phyloP scores from a whole-genome alignment of 495 filamentous ascomycete species.

The Haplographium delicatum region DNA sequence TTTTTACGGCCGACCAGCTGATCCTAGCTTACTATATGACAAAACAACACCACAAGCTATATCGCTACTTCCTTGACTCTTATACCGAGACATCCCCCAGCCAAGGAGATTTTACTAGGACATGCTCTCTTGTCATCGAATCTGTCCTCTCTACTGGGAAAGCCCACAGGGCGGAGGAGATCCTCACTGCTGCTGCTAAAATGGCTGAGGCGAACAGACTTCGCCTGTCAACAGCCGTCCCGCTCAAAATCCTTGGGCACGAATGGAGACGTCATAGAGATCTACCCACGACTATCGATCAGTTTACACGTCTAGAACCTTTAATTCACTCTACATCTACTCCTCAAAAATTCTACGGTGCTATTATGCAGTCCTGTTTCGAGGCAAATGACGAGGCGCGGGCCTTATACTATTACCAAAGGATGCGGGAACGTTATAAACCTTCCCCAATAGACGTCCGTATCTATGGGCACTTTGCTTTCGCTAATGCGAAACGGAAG shows the following conservation, averaged over 20 bases:
- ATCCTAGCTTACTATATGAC: slow-evolving; percentile 22
- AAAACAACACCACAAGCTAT: slow-evolving; percentile 28
- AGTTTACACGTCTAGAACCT: slow-evolving; percentile 19
- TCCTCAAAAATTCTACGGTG: slow-evolving; percentile 18
- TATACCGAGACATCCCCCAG: slow-evolving; percentile 28
- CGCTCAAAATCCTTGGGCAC: slow-evolving; percentile 18
- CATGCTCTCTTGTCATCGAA: slow-evolving; percentile 11
- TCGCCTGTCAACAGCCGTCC: slow-evolving; percentile 8
- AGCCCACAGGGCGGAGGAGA: slow-evolving; percentile 10
- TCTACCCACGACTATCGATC: slow-evolving; percentile 9
- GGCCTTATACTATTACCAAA: slow-evolving; percentile 12
- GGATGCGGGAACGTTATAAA: not conserved
- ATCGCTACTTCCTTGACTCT: slow-evolving; percentile 29
- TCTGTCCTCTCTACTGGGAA: slow-evolving; percentile 4
- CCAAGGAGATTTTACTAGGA: slow-evolving; percentile 5
- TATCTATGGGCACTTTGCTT: slow-evolving; percentile 32
- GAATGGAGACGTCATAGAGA: slow-evolving; percentile 19
- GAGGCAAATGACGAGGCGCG: slow-evolving; percentile 19
- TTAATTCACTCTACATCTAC: not conserved
- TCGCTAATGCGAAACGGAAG: slow-evolving; percentile 33
- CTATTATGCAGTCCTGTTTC: slow-evolving; percentile 26
- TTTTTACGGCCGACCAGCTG: slow-evolving; percentile 26
- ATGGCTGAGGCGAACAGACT: slow-evolving; percentile 15
- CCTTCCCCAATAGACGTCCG: slow-evolving; percentile 5
- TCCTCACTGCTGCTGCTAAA: slow-evolving; percentile 5